A percentile compares a stretch with the other conserved stretches of the same genome.
phyloP scores from a whole-genome alignment of 768 basidiomycete genomes.

The Amanita phalloides region DNA sequence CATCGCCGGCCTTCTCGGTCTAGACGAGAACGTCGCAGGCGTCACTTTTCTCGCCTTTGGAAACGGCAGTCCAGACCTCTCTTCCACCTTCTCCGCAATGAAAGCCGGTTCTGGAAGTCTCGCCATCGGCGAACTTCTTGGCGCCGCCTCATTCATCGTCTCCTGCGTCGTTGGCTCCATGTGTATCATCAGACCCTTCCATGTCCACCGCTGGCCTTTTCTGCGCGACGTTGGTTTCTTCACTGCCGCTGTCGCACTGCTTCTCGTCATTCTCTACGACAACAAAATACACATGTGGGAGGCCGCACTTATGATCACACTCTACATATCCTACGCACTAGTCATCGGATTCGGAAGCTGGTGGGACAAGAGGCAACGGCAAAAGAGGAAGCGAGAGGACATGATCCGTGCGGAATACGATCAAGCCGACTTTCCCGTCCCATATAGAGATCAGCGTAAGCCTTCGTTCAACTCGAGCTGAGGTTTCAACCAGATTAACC shows the following conservation, averaged over 20 bases:
- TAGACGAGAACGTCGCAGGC: constrained; percentile 91
- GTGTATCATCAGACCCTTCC: constrained; percentile 93
- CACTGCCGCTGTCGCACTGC: constrained; percentile 64
- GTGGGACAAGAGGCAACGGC: constrained; percentile 54
- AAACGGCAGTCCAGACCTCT: constrained; percentile 94
- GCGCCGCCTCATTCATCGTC: constrained; percentile 92
- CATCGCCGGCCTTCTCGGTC: constrained; percentile 71
- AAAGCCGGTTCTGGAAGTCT: constrained; percentile 74
- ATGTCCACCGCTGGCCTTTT: constrained; percentile 71
- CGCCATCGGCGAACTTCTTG: constrained; percentile 91
- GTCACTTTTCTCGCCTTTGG: constrained; percentile 97
- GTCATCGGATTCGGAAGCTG: constrained; percentile 71
- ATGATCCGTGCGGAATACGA: constrained; percentile 50
- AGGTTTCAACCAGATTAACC: background rate
- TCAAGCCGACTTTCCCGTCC: constrained; percentile 35
- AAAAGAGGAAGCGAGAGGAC: constrained; percentile 33
- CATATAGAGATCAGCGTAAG: constrained; percentile 59
- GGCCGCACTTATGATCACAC: constrained; percentile 52
- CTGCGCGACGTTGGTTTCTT: constrained; percentile 94
- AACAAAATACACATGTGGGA: constrained; percentile 64
- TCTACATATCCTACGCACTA: constrained; percentile 71
- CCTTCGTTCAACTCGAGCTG: constrained; percentile 3
- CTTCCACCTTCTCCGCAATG: constrained; percentile 93
- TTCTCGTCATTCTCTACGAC: constrained; percentile 73
- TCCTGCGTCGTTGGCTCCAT: constrained; percentile 97